Conservation (phyloP, 106 monocot genomes). For the Amphibolis antarctica region DNA sequence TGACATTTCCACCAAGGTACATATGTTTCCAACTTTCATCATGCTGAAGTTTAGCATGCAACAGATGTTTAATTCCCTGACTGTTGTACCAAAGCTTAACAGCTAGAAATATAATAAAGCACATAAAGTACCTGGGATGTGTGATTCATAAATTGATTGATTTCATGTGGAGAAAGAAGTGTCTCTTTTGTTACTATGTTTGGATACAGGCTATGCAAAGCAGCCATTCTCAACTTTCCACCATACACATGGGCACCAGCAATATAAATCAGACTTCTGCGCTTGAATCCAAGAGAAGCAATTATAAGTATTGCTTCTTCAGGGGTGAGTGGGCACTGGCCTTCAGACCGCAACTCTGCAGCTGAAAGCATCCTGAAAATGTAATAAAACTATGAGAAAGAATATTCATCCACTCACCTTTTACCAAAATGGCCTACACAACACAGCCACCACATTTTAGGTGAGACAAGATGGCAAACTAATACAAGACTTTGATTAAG, state of each 20-base stretch:
- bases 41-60: no score
- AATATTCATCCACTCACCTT: neutral
- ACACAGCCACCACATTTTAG: no score
- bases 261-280: constrained; percentile 66
- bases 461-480: no score
- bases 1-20: no score
- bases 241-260: constrained; percentile 96
- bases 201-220: constrained; percentile 71
- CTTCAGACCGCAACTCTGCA: constrained; percentile 65
- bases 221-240: constrained; percentile 74
- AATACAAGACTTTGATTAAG: no score
- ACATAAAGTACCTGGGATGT: no score
- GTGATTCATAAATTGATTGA: constrained; percentile 38
- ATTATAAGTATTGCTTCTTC: constrained; percentile 98
- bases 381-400: neutral
- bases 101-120: no score
- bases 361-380: constrained; percentile 67
- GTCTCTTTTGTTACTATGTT: constrained; percentile 77
- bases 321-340: constrained; percentile 86
- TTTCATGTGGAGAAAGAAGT: constrained; percentile 66
- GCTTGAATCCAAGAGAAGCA: constrained; percentile 83
- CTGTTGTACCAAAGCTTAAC: no score
- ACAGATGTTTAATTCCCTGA: no score
- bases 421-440: no score
- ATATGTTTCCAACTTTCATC: no score